Conservation (phyloP, 345 rosid species). For the Combretum micranthum region DNA sequence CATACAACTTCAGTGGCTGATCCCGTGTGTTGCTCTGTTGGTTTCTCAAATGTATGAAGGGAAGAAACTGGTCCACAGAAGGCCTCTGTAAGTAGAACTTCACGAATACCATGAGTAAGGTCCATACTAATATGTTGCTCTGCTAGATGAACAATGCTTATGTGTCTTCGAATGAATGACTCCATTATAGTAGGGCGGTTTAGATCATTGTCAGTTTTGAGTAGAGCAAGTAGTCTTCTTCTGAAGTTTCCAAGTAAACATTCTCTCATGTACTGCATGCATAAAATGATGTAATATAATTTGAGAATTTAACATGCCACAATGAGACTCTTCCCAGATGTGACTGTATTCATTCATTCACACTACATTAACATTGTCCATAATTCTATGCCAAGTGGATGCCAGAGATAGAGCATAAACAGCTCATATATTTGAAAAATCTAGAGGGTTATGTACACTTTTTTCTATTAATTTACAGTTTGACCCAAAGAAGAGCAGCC, state of each 20-base stretch:
- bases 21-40: conserved; percentile 71
- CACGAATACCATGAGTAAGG: conserved; percentile 89
- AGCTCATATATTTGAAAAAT: no score
- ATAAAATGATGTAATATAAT: conserved; percentile 8
- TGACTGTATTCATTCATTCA: neutral
- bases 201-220: conserved; percentile 93
- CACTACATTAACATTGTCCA: no score
- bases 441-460: no score
- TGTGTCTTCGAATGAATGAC: conserved; percentile 76
- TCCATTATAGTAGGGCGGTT: conserved; percentile 91
- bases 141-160: conserved; percentile 85
- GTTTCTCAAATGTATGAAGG: conserved; percentile 66
- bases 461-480: no score
- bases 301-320: no score
- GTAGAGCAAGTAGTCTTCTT: conserved; percentile 73
- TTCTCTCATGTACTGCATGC: conserved; percentile 96
- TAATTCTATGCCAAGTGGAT: no score
- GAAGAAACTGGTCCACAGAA: conserved; percentile 87
- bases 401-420: no score
- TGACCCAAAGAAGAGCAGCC: no score
- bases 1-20: conserved; percentile 84
- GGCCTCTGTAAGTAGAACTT: conserved; percentile 77
- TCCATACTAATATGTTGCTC: conserved; percentile 99
- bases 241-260: conserved; percentile 93
- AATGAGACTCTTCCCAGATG: no score